These are phyloP conservation scores for Debaryomyces maramus DNA, from an alignment of 805 yeast genomes.

Conservation along the genomic window DNA sequence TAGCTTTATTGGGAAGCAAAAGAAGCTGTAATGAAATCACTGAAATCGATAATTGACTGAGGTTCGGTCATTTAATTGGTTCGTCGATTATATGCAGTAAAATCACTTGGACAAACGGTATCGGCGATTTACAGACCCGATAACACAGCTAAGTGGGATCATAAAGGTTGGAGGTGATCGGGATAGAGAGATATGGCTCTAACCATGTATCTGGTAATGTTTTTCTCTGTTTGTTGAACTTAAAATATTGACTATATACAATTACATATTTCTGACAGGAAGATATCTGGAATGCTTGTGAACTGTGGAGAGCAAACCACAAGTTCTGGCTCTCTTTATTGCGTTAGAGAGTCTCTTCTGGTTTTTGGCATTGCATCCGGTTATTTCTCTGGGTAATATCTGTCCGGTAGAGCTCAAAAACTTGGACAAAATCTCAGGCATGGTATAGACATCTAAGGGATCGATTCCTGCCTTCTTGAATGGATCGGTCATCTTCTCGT, in stretches of 20 bases:
- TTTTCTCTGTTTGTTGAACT: too few species aligned
- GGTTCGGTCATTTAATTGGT: too few species aligned
- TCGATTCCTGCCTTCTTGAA: conserved; percentile 55
- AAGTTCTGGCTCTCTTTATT: conserved; percentile 73
- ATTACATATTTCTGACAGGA: conserved; percentile 39
- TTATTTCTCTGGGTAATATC: conserved; percentile 68
- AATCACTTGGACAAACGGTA: too few species aligned
- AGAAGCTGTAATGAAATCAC: too few species aligned
- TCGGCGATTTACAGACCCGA: too few species aligned
- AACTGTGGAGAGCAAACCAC: conserved; percentile 76
- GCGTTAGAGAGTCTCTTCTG: conserved; percentile 76
- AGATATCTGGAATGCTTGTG: conserved; percentile 57
- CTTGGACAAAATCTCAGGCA: conserved; percentile 66
- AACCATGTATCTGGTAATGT: too few species aligned
- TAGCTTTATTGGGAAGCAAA: too few species aligned
- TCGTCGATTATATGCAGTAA: too few species aligned
- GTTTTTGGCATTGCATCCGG: conserved; percentile 64
- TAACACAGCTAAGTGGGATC: too few species aligned
- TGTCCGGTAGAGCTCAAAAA: conserved; percentile 73
- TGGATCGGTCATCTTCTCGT: conserved; percentile 24
- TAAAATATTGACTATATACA: conserved; percentile 3
- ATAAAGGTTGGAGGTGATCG: too few species aligned
- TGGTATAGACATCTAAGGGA: conserved; percentile 69
- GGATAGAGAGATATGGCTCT: too few species aligned
- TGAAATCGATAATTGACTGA: too few species aligned